Evolutionary conservation across 192 early-diverging fungal genomes (phyloP).

Genomic region (Phycomyces nitens): DNA sequence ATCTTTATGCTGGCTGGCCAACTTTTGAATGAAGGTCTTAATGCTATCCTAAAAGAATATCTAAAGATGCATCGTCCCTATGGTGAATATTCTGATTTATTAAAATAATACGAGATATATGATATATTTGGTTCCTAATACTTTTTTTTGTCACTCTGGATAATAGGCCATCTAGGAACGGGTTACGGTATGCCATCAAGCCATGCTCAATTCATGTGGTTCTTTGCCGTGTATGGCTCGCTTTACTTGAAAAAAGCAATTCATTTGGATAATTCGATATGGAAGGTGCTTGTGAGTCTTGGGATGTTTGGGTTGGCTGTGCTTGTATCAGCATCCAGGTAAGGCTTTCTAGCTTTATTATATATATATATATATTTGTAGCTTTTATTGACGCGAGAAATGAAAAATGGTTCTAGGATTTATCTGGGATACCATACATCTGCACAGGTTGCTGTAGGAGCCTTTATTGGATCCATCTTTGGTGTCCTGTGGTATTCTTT

Average conservation of each 20-base stretch:
- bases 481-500: slow-evolving; percentile 56
- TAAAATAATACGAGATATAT: slow-evolving; percentile 1
- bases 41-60: slow-evolving; percentile 55
- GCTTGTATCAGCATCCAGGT: slow-evolving; percentile 29
- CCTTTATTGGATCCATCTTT: slow-evolving; percentile 50
- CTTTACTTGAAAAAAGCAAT: slow-evolving; percentile 49
- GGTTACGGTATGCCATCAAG: slow-evolving; percentile 86
- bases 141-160: not conserved
- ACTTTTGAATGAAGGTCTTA: slow-evolving; percentile 63
- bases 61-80: slow-evolving; percentile 64
- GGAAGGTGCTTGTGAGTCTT: slow-evolving; percentile 18
- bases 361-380: not conserved
- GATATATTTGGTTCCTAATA: not conserved
- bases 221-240: slow-evolving; percentile 57
- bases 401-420: slow-evolving; percentile 39
- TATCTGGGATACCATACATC: slow-evolving; percentile 72
- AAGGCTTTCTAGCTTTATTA: too few relatives aligned
- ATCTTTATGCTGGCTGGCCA: slow-evolving; percentile 68
- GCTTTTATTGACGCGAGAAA: not conserved
- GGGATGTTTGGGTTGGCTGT: slow-evolving; percentile 17
- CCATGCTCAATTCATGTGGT: slow-evolving; percentile 80
- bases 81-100: slow-evolving; percentile 35
- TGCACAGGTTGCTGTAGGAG: slow-evolving; percentile 68
- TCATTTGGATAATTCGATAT: slow-evolving; percentile 14
- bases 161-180: slow-evolving; percentile 58